Evolutionary conservation across 371 early-diverging fungal genomes (phyloP).

Genomic region (Dichotomocladium elegans): DNA sequence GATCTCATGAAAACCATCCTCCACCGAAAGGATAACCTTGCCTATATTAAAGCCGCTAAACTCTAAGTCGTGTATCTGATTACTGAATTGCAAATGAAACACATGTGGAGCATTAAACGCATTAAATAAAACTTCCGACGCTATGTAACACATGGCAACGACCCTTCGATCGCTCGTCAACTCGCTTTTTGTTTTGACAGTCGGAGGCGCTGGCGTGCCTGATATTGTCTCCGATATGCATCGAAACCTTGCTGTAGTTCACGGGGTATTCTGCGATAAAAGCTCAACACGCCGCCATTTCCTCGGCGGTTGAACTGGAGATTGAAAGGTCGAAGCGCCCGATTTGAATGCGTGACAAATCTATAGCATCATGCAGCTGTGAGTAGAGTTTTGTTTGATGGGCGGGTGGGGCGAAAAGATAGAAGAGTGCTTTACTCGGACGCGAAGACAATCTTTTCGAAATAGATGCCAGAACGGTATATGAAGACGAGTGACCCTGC

Average conservation of each 20-base stretch:
- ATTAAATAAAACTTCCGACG: neutral
- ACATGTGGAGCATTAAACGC: too few species aligned
- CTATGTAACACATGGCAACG: too few species aligned
- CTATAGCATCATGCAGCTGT: too few species aligned
- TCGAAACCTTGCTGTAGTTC: conserved; percentile 65
- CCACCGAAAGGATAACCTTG: conserved; percentile 13
- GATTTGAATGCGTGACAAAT: conserved; percentile 66
- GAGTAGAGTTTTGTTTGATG: too few species aligned
- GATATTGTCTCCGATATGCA: conserved; percentile 56
- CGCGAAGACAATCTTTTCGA: conserved; percentile 61
- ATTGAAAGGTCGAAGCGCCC: conserved; percentile 64
- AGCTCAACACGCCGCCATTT: conserved; percentile 47
- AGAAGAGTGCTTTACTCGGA: conserved; percentile 49
- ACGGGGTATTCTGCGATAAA: conserved; percentile 56
- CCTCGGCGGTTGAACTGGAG: conserved; percentile 56
- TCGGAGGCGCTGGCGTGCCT: conserved; percentile 47
- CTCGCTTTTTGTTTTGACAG: conserved; percentile 35
- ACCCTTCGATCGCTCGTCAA: too few species aligned
- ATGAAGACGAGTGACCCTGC: conserved; percentile 47
- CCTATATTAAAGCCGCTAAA: conserved; percentile 15
- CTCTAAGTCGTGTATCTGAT: conserved; percentile 7
- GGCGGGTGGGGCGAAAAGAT: too few species aligned
- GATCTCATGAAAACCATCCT: conserved; percentile 10
- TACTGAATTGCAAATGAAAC: too few species aligned
- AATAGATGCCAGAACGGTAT: conserved; percentile 60